Percentiles rank a stretch among this genome's conserved stretches.
These are phyloP conservation scores for Coemansia sp. DNA, from an alignment of 192 early-diverging fungal genomes.

Conservation along the genomic window DNA sequence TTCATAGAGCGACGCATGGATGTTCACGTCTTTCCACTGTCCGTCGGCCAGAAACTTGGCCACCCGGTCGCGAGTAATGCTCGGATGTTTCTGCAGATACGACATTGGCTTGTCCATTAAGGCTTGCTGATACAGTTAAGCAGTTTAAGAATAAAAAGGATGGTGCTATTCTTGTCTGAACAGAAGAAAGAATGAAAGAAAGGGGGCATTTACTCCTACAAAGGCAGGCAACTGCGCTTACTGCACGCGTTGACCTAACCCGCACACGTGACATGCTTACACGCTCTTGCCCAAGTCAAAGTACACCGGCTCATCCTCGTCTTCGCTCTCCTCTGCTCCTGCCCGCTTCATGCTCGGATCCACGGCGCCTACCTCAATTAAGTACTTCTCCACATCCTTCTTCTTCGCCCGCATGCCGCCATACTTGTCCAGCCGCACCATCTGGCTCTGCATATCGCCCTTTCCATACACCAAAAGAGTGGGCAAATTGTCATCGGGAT, in stretches of 20 bases:
- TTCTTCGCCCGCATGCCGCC: constrained; percentile 80
- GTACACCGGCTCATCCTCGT: constrained; percentile 17
- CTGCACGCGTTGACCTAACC: not conserved
- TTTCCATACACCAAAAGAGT: constrained; percentile 88
- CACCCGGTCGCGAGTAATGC: constrained; percentile 73
- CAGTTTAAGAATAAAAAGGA: not conserved
- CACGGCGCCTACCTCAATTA: constrained; percentile 57
- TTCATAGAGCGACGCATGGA: constrained; percentile 56
- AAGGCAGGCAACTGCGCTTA: not conserved
- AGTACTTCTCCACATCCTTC: constrained; percentile 56
- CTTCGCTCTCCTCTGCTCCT: constrained; percentile 17
- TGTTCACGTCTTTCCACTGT: constrained; percentile 70
- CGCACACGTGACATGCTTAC: not conserved
- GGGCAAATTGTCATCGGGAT: constrained; percentile 85
- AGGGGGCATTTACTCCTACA: not conserved
- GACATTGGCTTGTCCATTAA: constrained; percentile 40
- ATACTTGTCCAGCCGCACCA: constrained; percentile 76
- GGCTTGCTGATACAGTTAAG: not conserved
- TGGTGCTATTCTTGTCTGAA: not conserved
- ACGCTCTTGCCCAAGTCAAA: constrained; percentile 39
- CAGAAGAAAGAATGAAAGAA: not conserved
- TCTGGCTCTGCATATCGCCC: constrained; percentile 80
- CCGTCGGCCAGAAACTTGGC: constrained; percentile 67
- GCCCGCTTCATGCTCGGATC: constrained; percentile 37
- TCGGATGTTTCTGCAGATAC: constrained; percentile 63